Base-by-base conservation (phyloP, 208 protist genomes). In the Eutreptiella sp. region DNA sequence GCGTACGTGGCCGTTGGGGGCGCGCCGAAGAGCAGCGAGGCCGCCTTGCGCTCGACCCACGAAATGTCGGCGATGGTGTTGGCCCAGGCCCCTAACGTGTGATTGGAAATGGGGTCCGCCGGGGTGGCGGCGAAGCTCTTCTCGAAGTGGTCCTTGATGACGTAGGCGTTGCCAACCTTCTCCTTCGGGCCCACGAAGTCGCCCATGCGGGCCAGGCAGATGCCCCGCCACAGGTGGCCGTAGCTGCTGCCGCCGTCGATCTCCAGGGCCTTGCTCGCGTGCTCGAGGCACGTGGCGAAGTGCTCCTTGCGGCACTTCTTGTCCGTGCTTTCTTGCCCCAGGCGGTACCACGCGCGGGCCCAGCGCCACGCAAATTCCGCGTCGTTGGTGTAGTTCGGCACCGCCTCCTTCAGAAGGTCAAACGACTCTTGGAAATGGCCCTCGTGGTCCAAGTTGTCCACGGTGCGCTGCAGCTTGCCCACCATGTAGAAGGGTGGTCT, bases 81-180 rank as follows among this genome's bases (percentile, higher is more conserved):
- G 64, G 80, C 84, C 88, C 88, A 95, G 67, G 81, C 83, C 52
- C 88, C 90, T 68, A 94, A 80, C 58, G 87, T 77, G 63, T 94
- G 85, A 24, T 83, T 77, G 19, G 83, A 79, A 9, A 74, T 88
- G 14, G 84, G 63, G 59, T 94, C 85, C 32, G 74, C 52, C 4
- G 81, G 81, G 62, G 87, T 81, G 31, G 91, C 77, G 55, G 89
- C 85, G 4, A 86, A 59, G 11, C 85, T 72, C 70, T 83, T 87
- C 28, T 79, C 59, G 62, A 87, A 88, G 68, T 90, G 73, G 38
- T 90, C 84, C 31, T 77, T 73, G 38, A 94, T 89, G 29, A 72
- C 43, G 59, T 84, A 88, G 11, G 80, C 77, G 73, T 90, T 90
- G 0, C 72, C 70, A 24, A 94, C 87, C 73, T 87, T 87, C 59